Base-by-base conservation (phyloP, 1,284 basidiomycete genomes). In the Moesziomyces parantarcticus region DNA sequence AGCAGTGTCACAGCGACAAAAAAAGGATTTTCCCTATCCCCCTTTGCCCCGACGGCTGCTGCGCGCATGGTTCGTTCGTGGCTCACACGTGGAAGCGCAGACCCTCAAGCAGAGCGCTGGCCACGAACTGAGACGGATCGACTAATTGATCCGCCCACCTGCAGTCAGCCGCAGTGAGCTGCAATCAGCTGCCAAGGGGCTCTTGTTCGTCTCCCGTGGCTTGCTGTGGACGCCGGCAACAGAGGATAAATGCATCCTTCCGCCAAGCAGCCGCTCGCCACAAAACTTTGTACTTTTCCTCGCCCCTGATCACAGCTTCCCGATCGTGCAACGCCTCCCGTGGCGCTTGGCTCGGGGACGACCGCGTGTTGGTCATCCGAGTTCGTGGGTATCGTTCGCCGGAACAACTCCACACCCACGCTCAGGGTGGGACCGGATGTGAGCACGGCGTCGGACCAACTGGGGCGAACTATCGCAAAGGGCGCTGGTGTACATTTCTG, bases 241-340 rank as follows among this genome's bases (percentile, higher is more conserved):
- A 29, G 16, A 54, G 52, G 44, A 54, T 54, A 54, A 54, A 54
- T 54, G 44, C 44, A 29, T 25, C 25, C 14, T 16, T 18, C 18
- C 22, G 51, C 51, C 51, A 53, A 34, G 29, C 23, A 32, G 10
- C 29, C 11, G 29, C 11, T 13, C 10, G 29, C 29, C 29, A 32
- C 29, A 11, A 11, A 13, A 13, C 29, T 32, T 32, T 3, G 29
- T 11, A 11, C 13, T 32, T 32, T 32, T 13, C 16, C 29, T 20
- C 41, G n/a, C 26, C 42, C 5, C 21, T 45, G 51, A 20, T 20
- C 42, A 34, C 21, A 46, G 13, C 16, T 43, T 18, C 20, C 16
- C 34, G 43, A 44, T 44, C 43, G 29, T 32, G 29, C 29, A 32
- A 13, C 10, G 29, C 29, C 29, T 32, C 29, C 29, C 29, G 29